Conservation (phyloP, 805 yeast species). For the Pichia pseudocactophila region DNA sequence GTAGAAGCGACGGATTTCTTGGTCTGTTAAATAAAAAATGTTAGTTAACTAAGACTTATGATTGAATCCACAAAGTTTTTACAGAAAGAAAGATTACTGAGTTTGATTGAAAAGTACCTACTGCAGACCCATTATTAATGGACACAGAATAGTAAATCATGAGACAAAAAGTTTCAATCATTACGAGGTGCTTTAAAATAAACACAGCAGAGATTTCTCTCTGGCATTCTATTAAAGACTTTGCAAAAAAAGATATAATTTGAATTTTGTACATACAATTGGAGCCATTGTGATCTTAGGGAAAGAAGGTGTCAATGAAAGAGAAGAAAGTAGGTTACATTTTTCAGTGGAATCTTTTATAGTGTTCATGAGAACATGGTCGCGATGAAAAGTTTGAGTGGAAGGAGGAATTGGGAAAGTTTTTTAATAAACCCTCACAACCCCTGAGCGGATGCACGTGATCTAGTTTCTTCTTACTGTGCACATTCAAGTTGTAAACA, state of each 20-base stretch:
- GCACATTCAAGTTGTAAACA: no score
- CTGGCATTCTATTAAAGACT: constrained; percentile 23
- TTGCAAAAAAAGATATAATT: neutral
- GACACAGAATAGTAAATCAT: constrained; percentile 18
- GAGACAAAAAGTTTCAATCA: constrained; percentile 2
- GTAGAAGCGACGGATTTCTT: constrained; percentile 66
- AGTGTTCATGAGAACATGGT: no score
- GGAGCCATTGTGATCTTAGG: constrained; percentile 25
- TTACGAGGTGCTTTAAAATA: constrained; percentile 11
- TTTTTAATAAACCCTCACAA: no score
- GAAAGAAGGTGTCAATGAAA: neutral
- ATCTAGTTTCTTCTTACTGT: no score
- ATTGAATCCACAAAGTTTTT: neutral
- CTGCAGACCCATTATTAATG: constrained; percentile 4
- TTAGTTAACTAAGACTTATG: constrained; percentile 3
- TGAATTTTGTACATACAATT: constrained; percentile 24
- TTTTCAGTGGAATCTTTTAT: neutral
- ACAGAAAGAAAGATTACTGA: neutral
- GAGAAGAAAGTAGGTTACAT: neutral
- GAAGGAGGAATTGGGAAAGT: no score
- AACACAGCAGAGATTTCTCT: constrained; percentile 13
- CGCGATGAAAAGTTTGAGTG: no score
- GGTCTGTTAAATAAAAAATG: constrained; percentile 40
- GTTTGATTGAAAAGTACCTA: constrained; percentile 6
- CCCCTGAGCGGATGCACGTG: no score